Evolutionary conservation across 441 rosid species (phyloP), one percentile per base, ranked within the genome.

Genomic region (Populus trichocarpa): DNA sequence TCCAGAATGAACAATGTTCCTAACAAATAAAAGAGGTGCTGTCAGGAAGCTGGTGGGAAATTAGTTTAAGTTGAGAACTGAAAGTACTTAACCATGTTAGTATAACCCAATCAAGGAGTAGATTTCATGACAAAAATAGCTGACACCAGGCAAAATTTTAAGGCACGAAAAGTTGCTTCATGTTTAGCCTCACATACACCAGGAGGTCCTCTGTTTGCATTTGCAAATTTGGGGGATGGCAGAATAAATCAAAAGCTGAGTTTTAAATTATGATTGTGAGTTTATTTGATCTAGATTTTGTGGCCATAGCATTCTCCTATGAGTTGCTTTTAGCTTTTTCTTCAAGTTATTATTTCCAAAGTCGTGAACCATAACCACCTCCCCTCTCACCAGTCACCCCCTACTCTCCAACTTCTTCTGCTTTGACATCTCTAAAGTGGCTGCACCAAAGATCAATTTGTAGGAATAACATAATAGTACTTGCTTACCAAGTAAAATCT

Each of bases 1-100:
- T 77, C 75, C 59, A 46, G 64, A 38, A 53, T 76, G 82, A 50
- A 73, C 80, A 9, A 64, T 66, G 73, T 75, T 82, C 91, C 90
- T 91, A 32, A 70, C 69, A 32, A 67, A 69, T 35, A 69, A 36
- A 75, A 67, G 67, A 71, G 4, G 40, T 16, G 5, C 11, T n/a
- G 71, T 73, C 78, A 77, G 26, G 69, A 80, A 67, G 75, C 67
- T 71, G 75, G 59, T 72, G 67, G 30, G 61, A 26, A 36, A 66
- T 35, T 13, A 57, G 22, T 33, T 46, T 8, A 65, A 66, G 16
- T 13, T 23, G 9, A 69, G 67, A 12, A 25, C 36, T 13, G 53
- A 64, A 40, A 70, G 36, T 5, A 50, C 35, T 71, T 53, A 23
- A 35, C 46, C 35, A 14, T 28, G 66, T 28, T 28, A 35, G 11